Evolutionary conservation across 805 yeast genomes (phyloP), one percentile per base, ranked within the genome.

Genomic region (Candida odintsovae): DNA sequence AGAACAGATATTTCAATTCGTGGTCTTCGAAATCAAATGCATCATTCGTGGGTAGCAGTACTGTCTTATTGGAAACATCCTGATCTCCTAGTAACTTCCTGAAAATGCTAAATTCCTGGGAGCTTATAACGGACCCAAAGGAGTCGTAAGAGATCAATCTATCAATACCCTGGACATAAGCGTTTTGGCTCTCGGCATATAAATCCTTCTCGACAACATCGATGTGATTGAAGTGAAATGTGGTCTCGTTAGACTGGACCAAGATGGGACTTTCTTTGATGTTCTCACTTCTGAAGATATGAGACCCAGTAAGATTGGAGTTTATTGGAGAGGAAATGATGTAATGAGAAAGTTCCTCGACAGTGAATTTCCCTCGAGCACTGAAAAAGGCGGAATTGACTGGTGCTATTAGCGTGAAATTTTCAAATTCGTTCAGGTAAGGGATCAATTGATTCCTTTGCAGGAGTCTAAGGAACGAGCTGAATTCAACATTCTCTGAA

Each of bases 401-500:
- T 0, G 96, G 95, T 1, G 95, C 95, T 37, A 85, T 60, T n/a
- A 88, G 64, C 0, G 96, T 86, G 47, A 83, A 77, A 59, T 86
- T 83, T 21, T 68, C 66, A 49, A 83, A 61, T 19, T 66, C 66
- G 57, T 86, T 87, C 28, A 88, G 61, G 37, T 65, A 62, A 2
- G 89, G 89, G 1, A 88, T 69, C 43, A 82, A 63, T 13, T 82
- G 90, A 43, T 72, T 70, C 44, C 75, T 64, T 58, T 87, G 96
- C 2, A 88, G 50, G 19, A 76, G 64, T 43, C 82, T 67, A 37
- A 86, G 64, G 48, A 86, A 82, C 37, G 72, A 72, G 37, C 88
- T 79, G 65, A 79, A 89, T 58, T 84, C 82, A 0, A 77, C 83
- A 52, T 82, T 77, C 8, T 78, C 64, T 0, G 95, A 86, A 36